Evolutionary conservation across 495 filamentous ascomycete genomes (phyloP), one percentile per base, ranked within the genome.

Genomic region (Penicillium manginii): DNA sequence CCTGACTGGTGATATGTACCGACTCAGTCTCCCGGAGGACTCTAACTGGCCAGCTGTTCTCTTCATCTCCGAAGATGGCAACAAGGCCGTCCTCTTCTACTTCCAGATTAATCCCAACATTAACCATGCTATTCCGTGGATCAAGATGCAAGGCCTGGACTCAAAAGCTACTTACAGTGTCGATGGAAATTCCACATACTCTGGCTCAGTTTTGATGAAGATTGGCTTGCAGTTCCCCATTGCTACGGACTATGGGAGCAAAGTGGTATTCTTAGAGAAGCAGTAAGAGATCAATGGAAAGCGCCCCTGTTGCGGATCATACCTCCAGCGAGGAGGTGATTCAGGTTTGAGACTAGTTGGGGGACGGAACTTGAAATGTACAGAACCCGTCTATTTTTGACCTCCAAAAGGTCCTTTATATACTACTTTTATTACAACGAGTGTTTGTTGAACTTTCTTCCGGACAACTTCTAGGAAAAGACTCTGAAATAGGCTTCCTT

Each of bases 1-100:
- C 0, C 55, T 85, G 47, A 74, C 63, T 10, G 81, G 82, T 3
- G 75, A 81, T 54, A 71, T 82, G 67, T 83, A 77, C 59, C 78
- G 81, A 2, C 69, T 85, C 9, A 73, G 69, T 8, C 68, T 83
- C 1, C 82, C 82, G 0, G 80, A 83, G 50, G 71, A 83, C 22
- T 81, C 78, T 0, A 79, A 83, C 50, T 83, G 80, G 80, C 82
- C 82, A 11, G 81, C 81, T 23, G 80, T 73, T 26, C 69, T 79
- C 66, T 83, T 83, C 58, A 70, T 81, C n/a, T 73, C 76, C 0
- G 68, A 76, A 8, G 77, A 79, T 55, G 70, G 64, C 2, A 61
- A 56, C 12, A 65, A 74, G 50, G 77, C 66, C 10, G 78, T 82
- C 0, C 61, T 84, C 11, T 84, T 84, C 57, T 75, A 70, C 14